A percentile compares a stretch with the other conserved stretches of the same genome.
These are phyloP conservation scores for Yueomyces sinensis DNA, from an alignment of 805 yeast genomes.

Conservation along the genomic window DNA sequence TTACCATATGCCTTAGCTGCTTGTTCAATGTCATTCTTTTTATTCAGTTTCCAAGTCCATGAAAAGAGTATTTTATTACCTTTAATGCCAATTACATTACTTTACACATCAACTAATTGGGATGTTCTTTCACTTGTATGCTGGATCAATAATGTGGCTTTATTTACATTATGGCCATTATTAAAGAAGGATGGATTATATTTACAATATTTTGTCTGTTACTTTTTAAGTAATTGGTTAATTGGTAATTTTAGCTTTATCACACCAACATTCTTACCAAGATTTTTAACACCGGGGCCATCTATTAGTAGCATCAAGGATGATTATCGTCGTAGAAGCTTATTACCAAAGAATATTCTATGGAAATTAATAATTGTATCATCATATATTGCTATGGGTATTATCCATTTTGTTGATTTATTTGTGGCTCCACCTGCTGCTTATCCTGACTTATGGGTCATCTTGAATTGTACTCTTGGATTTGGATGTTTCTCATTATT, in stretches of 20 bases:
- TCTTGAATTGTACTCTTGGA: constrained; percentile 59
- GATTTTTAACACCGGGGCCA: constrained; percentile 32
- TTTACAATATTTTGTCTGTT: constrained; percentile 56
- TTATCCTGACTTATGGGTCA: constrained; percentile 80
- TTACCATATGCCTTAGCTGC: constrained; percentile 67
- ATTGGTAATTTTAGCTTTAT: constrained; percentile 49
- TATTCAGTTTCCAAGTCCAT: constrained; percentile 92
- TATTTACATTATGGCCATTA: constrained; percentile 82
- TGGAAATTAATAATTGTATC: constrained; percentile 38
- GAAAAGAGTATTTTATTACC: constrained; percentile 88
- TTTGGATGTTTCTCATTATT: constrained; percentile 63
- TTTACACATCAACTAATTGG: constrained; percentile 39
- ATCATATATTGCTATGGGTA: constrained; percentile 39
- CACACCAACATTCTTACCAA: constrained; percentile 32
- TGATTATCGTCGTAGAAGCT: constrained; percentile 25
- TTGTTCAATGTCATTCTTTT: constrained; percentile 74
- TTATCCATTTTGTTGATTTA: constrained; percentile 42
- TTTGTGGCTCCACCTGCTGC: constrained; percentile 36
- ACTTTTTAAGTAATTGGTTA: constrained; percentile 65
- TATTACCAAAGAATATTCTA: constrained; percentile 36
- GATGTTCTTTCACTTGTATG: constrained; percentile 58
- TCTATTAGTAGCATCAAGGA: constrained; percentile 24
- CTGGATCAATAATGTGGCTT: constrained; percentile 78
- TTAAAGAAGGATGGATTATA: constrained; percentile 59
- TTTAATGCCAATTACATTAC: constrained; percentile 65